phyloP scores from a whole-genome alignment of 768 basidiomycete genomes.

The Paxillus involutus region DNA sequence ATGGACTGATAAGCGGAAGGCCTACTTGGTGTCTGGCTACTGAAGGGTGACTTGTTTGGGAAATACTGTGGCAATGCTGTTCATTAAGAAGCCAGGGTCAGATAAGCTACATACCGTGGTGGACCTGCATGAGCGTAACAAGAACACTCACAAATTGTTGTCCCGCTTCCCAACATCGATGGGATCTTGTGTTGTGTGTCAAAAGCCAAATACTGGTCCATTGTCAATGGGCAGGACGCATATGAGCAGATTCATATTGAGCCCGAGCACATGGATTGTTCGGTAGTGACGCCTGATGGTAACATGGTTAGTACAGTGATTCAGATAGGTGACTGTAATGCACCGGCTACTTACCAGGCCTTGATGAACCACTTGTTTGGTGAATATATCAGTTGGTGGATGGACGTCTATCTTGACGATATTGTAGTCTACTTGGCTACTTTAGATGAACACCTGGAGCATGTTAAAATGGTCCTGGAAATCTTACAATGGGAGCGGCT shows the following conservation, averaged over 20 bases:
- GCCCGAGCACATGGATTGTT: constrained; percentile 16
- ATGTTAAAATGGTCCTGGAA: constrained; percentile 34
- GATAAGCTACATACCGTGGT: background rate
- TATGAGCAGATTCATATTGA: constrained; percentile 20
- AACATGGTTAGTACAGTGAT: constrained; percentile 31
- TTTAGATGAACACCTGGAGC: constrained; percentile 27
- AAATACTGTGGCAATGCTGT: background rate
- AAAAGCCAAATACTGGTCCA: background rate
- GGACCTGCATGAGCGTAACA: constrained; percentile 8
- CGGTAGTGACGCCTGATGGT: constrained; percentile 36
- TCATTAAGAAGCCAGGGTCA: background rate
- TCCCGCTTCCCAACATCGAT: constrained; percentile 19
- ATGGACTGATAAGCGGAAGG: background rate
- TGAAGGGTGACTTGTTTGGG: background rate
- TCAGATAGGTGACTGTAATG: constrained; percentile 19
- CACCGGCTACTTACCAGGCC: constrained; percentile 41
- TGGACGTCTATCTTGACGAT: constrained; percentile 6
- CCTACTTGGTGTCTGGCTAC: background rate
- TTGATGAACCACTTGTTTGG: constrained; percentile 41
- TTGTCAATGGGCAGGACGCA: constrained; percentile 15
- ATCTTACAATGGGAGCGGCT: constrained; percentile 33
- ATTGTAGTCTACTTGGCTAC: constrained; percentile 11
- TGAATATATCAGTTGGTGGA: constrained; percentile 3
- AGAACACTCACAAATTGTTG: constrained; percentile 16
- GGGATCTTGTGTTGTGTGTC: constrained; percentile 2